A percentile compares a stretch with the other conserved stretches of the same genome.
Evolutionary conservation across 176 grass and related monocot species (phyloP).

Genomic region (Chloris gayana): DNA sequence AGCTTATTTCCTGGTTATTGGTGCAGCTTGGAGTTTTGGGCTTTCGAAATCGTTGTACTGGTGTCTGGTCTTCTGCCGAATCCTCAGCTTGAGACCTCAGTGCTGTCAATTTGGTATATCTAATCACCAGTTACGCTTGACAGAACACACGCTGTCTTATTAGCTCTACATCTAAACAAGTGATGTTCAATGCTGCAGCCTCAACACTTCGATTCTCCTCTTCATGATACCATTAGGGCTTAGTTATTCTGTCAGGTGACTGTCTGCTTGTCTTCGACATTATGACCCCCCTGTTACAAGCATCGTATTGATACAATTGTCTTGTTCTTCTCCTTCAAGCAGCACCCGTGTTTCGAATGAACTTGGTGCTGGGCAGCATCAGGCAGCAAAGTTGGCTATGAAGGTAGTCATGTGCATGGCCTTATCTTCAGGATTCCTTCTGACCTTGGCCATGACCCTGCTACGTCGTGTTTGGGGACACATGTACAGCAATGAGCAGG

Average conservation of each 20-base stretch:
- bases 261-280: not conserved
- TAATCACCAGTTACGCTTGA: not conserved
- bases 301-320: no score
- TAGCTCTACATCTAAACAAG: not conserved
- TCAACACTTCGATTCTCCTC: conserved; percentile 34
- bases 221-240: conserved; percentile 45
- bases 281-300: no score
- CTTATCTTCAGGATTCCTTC: not conserved
- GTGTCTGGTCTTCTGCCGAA: conserved; percentile 44
- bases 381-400: not conserved
- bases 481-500: conserved; percentile 31
- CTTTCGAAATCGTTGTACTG: conserved; percentile 43
- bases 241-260: conserved; percentile 13
- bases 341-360: conserved; percentile 20
- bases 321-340: not conserved
- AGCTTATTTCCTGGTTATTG: no score
- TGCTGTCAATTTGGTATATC: conserved; percentile 41
- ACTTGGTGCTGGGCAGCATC: not conserved
- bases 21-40: conserved; percentile 51
- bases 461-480: conserved; percentile 20
- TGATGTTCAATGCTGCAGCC: conserved; percentile 13
- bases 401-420: not conserved
- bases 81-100: conserved; percentile 46
- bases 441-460: not conserved
- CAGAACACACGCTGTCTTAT: not conserved